A percentile compares a stretch with the other conserved stretches of the same genome.
Conservation (phyloP, 1,284 basidiomycete genomes). For the Rhodotorula sp. region DNA sequence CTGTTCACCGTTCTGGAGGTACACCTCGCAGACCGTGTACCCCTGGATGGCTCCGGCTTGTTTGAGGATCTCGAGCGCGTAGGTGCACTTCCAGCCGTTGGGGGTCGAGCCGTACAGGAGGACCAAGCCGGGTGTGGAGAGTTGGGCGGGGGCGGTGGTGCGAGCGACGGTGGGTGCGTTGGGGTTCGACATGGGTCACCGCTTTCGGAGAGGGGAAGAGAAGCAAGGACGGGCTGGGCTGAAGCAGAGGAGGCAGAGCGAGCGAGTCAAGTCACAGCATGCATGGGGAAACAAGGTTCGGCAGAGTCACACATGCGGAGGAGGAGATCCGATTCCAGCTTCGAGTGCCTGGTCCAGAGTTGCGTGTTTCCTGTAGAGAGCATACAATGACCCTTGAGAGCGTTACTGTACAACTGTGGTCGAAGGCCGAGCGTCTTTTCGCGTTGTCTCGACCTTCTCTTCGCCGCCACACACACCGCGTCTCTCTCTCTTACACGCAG, state of each 20-base stretch:
- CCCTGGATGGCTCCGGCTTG: constrained; percentile 16
- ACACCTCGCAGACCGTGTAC: constrained; percentile 21
- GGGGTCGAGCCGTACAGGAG: constrained; percentile 15
- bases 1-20: constrained; percentile 23
- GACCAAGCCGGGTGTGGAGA: constrained; percentile 29
- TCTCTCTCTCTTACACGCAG: not conserved
- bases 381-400: no score
- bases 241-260: not conserved
- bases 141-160: constrained; percentile 10
- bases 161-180: constrained; percentile 3
- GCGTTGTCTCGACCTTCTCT: no score
- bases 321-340: no score
- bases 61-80: constrained; percentile 18
- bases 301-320: no score
- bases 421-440: no score
- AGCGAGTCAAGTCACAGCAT: not conserved
- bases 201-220: no score
- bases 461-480: no score
- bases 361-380: not conserved
- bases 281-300: not conserved
- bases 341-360: not conserved
- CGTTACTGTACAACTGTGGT: no score
- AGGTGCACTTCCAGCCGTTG: constrained; percentile 29
- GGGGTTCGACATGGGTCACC: constrained; percentile 1
- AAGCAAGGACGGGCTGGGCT: no score